Percentiles rank a stretch among this genome's conserved stretches.
These are phyloP conservation scores for Erucastrum elatum DNA, from an alignment of 345 rosid species.

Conservation along the genomic window DNA sequence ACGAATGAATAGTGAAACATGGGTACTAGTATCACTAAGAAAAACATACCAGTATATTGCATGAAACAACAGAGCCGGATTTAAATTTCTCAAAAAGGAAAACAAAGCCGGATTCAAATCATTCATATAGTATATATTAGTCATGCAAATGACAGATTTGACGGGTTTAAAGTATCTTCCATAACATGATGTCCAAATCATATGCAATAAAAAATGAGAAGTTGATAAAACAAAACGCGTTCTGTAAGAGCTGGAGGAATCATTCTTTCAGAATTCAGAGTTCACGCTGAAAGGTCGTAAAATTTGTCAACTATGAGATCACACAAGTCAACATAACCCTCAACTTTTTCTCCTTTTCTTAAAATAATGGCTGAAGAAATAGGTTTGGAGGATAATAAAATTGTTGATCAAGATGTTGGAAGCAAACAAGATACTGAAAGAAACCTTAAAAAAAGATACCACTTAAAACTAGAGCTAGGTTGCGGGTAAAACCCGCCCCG, in stretches of 20 bases:
- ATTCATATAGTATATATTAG: background rate
- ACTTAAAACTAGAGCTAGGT: too few species aligned
- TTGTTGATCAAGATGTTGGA: background rate
- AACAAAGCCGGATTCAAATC: too few species aligned
- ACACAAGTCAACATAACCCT: slow-evolving; percentile 28
- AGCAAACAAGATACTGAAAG: background rate
- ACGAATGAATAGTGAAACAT: background rate
- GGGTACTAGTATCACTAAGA: background rate
- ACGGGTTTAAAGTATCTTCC: background rate
- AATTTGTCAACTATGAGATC: slow-evolving; percentile 26
- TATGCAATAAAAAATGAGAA: background rate
- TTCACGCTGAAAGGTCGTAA: background rate
- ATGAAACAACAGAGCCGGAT: background rate
- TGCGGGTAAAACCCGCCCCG: too few species aligned
- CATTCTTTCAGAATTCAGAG: slow-evolving; percentile 8
- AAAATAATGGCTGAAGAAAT: background rate
- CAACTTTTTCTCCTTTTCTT: slow-evolving; percentile 7
- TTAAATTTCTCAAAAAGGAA: background rate
- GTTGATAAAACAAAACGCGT: slow-evolving; percentile 32
- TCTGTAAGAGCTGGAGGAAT: slow-evolving; percentile 19
- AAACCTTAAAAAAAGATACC: background rate
- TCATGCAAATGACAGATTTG: background rate
- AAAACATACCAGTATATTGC: background rate
- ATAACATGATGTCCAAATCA: slow-evolving; percentile 13
- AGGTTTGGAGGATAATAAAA: background rate